A percentile compares a stretch with the other conserved stretches of the same genome.
phyloP scores from a whole-genome alignment of 306 rosid genomes.

The Psophocarpus tetragonolobus region DNA sequence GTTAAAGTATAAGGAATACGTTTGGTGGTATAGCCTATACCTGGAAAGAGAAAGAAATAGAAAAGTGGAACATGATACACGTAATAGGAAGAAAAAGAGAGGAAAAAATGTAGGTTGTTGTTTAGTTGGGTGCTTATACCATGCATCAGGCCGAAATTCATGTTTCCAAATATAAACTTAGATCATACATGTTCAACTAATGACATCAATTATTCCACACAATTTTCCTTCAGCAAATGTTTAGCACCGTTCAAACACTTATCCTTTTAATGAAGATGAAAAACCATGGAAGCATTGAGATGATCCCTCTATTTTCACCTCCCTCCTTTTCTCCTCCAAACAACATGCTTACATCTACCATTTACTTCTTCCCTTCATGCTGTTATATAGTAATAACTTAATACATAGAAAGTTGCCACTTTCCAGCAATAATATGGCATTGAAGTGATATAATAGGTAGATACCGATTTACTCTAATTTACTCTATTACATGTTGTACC shows the following conservation, averaged over 20 bases:
- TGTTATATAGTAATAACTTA: not conserved
- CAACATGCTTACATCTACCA: not conserved
- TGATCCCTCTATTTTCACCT: not conserved
- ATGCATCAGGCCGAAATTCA: not conserved
- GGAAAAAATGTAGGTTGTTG: not conserved
- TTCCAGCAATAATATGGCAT: constrained; percentile 10
- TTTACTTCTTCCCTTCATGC: not conserved
- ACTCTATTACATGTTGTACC: not conserved
- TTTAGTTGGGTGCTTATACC: not conserved
- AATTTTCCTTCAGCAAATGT: not conserved
- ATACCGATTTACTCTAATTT: not conserved
- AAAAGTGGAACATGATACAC: not conserved
- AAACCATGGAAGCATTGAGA: not conserved
- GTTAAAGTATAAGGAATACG: not conserved
- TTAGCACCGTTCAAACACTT: not conserved
- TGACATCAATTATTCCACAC: not conserved
- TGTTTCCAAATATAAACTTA: not conserved
- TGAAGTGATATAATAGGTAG: not conserved
- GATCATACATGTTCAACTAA: not conserved
- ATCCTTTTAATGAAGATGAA: not conserved
- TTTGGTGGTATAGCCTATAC: not conserved
- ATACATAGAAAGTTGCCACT: not conserved
- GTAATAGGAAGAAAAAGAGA: not conserved
- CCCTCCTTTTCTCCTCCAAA: not conserved
- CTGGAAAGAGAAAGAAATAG: not conserved